These are phyloP conservation scores for Nemania sp. DNA, from an alignment of 2,329 filamentous ascomycete genomes.

Conservation along the genomic window DNA sequence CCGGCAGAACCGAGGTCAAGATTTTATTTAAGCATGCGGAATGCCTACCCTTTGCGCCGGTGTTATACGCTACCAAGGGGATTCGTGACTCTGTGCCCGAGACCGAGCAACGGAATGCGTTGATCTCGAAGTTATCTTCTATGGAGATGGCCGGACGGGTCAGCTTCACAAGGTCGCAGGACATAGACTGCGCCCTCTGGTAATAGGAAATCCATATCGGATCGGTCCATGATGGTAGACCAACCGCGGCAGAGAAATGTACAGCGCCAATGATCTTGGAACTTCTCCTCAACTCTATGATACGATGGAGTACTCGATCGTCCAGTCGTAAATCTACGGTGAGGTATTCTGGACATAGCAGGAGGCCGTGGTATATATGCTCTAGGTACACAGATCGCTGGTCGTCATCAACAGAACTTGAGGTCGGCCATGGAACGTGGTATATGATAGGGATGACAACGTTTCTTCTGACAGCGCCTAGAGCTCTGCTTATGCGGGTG, in stretches of 20 bases:
- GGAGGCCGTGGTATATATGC: conserved; percentile 69
- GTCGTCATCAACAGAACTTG: conserved; percentile 41
- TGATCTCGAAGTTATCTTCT: conserved; percentile 73
- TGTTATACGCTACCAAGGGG: conserved; percentile 74
- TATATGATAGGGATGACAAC: conserved; percentile 71
- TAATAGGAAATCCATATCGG: conserved; percentile 68
- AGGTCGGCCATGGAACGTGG: conserved; percentile 58
- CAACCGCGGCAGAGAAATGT: conserved; percentile 53
- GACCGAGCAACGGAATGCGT: conserved; percentile 65
- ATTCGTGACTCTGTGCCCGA: conserved; percentile 58
- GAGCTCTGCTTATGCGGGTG: conserved; percentile 66
- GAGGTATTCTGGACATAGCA: conserved; percentile 72
- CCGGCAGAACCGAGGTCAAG: conserved; percentile 70
- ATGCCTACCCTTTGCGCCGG: conserved; percentile 69
- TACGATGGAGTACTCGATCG: conserved; percentile 61
- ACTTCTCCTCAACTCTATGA: conserved; percentile 64
- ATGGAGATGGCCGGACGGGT: conserved; percentile 67
- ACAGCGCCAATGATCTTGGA: conserved; percentile 73
- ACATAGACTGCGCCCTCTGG: conserved; percentile 65
- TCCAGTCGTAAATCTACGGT: conserved; percentile 71
- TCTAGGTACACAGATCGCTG: conserved; percentile 61
- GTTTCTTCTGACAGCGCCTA: conserved; percentile 71
- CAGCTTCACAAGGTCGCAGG: conserved; percentile 73
- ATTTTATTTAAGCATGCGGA: conserved; percentile 76
- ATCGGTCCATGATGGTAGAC: conserved; percentile 66